Percentiles rank a stretch among this genome's conserved stretches.
Evolutionary conservation across 805 yeast species (phyloP).

Genomic region (Candida xiaguanensis): DNA sequence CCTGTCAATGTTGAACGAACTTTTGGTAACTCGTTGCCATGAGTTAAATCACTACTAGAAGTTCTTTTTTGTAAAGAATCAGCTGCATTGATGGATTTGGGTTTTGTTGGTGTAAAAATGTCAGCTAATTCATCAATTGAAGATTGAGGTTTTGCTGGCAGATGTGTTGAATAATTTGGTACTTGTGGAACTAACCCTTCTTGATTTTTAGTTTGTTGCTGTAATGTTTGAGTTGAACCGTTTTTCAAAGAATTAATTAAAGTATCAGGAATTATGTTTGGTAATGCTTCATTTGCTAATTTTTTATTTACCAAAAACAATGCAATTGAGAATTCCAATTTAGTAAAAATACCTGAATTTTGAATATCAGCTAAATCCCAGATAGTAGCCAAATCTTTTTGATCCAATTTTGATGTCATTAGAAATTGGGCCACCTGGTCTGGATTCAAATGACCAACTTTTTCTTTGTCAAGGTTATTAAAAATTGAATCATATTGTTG

Average conservation of each 20-base stretch:
- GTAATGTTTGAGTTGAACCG: not conserved
- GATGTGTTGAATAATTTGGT: too few relatives aligned
- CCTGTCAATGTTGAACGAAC: conserved; percentile 30
- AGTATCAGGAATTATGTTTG: conserved; percentile 70
- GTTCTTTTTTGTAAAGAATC: conserved; percentile 20
- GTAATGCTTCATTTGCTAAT: conserved; percentile 73
- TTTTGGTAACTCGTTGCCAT: conserved; percentile 26
- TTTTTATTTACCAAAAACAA: conserved; percentile 88
- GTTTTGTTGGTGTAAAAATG: conserved; percentile 19
- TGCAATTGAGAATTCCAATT: conserved; percentile 86
- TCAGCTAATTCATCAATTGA: conserved; percentile 66
- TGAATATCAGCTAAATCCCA: conserved; percentile 95
- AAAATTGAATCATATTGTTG: conserved; percentile 79
- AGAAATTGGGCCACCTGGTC: conserved; percentile 84
- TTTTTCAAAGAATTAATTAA: conserved; percentile 40
- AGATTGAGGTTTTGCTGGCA: conserved; percentile 38
- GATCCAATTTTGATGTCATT: conserved; percentile 81
- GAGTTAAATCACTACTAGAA: conserved; percentile 33
- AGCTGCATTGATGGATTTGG: conserved; percentile 17
- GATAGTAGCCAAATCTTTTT: conserved; percentile 77
- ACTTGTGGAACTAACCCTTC: not conserved
- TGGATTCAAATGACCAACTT: conserved; percentile 63
- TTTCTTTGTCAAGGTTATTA: conserved; percentile 66
- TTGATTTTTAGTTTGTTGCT: conserved; percentile 4
- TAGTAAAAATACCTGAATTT: conserved; percentile 77